phyloP scores from a whole-genome alignment of 306 rosid species.

The Canavalia gladiata region DNA sequence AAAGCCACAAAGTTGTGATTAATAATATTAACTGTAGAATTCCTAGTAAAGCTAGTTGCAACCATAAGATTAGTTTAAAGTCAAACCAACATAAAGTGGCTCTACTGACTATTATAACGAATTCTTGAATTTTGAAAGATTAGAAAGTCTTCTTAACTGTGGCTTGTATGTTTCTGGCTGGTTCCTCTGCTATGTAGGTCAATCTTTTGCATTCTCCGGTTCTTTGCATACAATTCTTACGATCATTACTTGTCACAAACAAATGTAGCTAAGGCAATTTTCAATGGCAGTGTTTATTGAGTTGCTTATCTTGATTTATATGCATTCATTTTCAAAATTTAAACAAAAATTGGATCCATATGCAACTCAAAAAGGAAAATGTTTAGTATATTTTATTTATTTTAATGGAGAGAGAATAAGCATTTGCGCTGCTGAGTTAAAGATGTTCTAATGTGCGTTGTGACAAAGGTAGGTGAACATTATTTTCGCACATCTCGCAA shows the following conservation, averaged over 20 bases:
- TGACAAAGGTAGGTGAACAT: background rate
- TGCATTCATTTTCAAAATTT: too few species aligned
- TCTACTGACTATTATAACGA: conserved; percentile 1
- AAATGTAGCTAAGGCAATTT: background rate
- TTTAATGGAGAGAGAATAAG: too few species aligned
- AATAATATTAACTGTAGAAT: conserved; percentile 12
- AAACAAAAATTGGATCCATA: too few species aligned
- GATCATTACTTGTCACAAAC: conserved; percentile 6
- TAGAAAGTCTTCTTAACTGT: background rate
- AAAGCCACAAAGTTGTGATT: conserved; percentile 30
- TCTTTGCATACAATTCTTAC: background rate
- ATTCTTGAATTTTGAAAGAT: conserved; percentile 12
- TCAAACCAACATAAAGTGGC: conserved; percentile 18
- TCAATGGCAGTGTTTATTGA: too few species aligned
- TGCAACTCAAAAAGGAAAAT: too few species aligned
- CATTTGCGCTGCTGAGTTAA: too few species aligned
- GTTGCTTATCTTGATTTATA: too few species aligned
- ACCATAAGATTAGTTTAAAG: background rate
- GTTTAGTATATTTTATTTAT: too few species aligned
- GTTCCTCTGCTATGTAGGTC: conserved; percentile 4
- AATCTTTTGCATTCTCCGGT: background rate
- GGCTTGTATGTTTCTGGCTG: conserved; percentile 11
- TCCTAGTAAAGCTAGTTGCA: conserved; percentile 16
- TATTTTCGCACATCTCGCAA: conserved; percentile 9
- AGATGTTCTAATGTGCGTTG: background rate